Base-by-base conservation (phyloP, 2,329 filamentous ascomycete species). In the Pseudopyrenochaeta lycopersici region DNA sequence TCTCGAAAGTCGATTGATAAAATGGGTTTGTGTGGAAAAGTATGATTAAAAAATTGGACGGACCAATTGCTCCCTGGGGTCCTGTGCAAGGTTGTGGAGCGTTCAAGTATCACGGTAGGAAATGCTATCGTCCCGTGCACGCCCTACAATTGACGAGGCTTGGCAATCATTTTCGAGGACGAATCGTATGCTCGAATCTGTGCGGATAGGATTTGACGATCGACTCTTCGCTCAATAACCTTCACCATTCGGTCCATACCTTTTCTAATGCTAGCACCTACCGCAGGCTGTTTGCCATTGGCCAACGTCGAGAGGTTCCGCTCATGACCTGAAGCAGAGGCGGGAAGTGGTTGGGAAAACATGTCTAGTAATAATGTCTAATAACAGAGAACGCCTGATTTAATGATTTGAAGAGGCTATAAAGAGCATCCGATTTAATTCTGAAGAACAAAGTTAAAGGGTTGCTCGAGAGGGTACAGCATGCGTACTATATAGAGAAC, bases 151-250 rank as follows among this genome's bases (percentile, higher is more conserved):
- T 47, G 46, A 38, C 43, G n/a, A 50, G 46, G 21, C 39, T 50
- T 49, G 45, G 35, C 41, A 9, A 27, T 11, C 4, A 21, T 7
- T 2, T 21, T 38, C 0, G 42, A 44, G 14, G 49, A 42, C 20
- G 36, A 35, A 18, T 52, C 58, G 36, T 52, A 54, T 12, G 54
- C 47, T 32, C 52, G 52, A 15, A 54, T 46, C 39, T 63, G 58
- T n/a, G 54, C 58, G 33, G 20, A 38, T 7, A 61, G 18, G n/a
- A 63, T 49, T 17, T 63, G 57, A 39, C 44, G 41, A 41, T 63
- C 60, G 41, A 63, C 35, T 10, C 41, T 50, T n/a, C 46, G 49
- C 43, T 61, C 60, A 17, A 63, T 20, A 6, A 42, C 21, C n/a
- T 23, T 47, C 3, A 46, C 48, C 1, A 63, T 35, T 0, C 36